Evolutionary conservation across 148 eudicot species (phyloP).

Genomic region (Camellia sinensis): DNA sequence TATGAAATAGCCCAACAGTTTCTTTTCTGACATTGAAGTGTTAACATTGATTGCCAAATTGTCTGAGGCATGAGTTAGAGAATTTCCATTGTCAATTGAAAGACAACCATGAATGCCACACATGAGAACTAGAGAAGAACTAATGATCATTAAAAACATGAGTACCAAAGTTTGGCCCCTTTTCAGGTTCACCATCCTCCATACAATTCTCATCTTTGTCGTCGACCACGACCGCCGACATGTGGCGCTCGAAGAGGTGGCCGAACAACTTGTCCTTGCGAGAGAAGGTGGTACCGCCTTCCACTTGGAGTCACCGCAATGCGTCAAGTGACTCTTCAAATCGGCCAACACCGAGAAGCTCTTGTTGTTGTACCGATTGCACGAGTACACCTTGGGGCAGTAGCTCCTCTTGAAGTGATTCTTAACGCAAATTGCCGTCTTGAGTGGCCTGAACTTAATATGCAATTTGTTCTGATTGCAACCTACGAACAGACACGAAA

Average conservation of each 20-base stretch:
- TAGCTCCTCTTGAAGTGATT: conserved; percentile 85
- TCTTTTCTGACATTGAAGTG: too few relatives aligned
- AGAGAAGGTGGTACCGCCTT: conserved; percentile 61
- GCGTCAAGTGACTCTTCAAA: conserved; percentile 65
- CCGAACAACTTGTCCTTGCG: conserved; percentile 76
- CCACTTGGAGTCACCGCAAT: conserved; percentile 59
- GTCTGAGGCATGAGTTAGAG: too few relatives aligned
- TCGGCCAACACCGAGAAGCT: conserved; percentile 76
- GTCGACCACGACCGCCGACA: conserved; percentile 50
- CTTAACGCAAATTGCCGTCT: conserved; percentile 68
- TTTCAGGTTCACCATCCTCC: conserved; percentile 1
- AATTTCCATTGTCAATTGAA: too few relatives aligned
- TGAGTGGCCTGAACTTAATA: conserved; percentile 58
- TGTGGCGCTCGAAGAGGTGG: conserved; percentile 30
- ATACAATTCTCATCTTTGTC: conserved; percentile 7
- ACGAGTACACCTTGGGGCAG: conserved; percentile 72
- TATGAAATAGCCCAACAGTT: too few relatives aligned
- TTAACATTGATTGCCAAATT: too few relatives aligned
- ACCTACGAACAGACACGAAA: conserved; percentile 70
- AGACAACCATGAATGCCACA: too few relatives aligned
- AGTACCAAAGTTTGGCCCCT: neutral
- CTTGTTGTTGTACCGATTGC: conserved; percentile 60
- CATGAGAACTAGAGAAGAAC: too few relatives aligned
- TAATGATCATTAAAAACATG: too few relatives aligned
- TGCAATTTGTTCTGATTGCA: conserved; percentile 62